Base-by-base conservation (phyloP, 2,329 filamentous ascomycete species). In the Penicillium corylophilum region DNA sequence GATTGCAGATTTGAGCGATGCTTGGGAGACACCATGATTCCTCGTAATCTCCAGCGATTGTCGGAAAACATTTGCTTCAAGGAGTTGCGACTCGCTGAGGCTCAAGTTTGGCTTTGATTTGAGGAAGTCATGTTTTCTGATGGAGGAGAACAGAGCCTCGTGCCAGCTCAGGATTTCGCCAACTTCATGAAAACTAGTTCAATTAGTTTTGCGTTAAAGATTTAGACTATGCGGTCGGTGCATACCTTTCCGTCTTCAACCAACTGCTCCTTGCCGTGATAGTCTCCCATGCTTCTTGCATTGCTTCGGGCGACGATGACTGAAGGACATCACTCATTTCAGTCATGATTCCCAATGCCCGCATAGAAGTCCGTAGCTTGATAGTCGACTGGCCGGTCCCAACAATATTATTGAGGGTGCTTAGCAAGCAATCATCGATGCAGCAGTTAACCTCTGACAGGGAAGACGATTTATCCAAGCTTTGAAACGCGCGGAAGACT, bases 1-100 rank as follows among this genome's bases (percentile, higher is more conserved):
- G 2, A 92, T 94, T 12, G 91, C 88, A 12, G 91, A 84, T 57
- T 91, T 92, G 23, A 99, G 74, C 0, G 91, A 93, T 63, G 95
- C 91, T 66, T 97, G 92, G 1, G 88, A 82, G 4, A 88, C 87
- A 54, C 87, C 86, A 63, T 96, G 92, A 57, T 85, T 87, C 41
- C 91, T 83, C 61, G 89, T 89, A 22, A 95, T 82, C 5, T 80
- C 77, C 0, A 93, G 88, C 6, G 90, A 87, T 40, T 87, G 78
- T 3, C 95, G 77, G 63, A 95, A 82, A n/a, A 86, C 83, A 55
- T 88, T 82, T 3, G 91, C 83, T 71, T 97, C 89, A 41, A 89
- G 78, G 5, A 88, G 76, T 33, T 86, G 84, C 15, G 87, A 81
- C 46, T 88, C 82, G 10, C 79, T 79, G 0, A 79, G 75, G n/a